Evolutionary conservation across 1,284 basidiomycete species (phyloP).

Genomic region (Puccinia triticina): DNA sequence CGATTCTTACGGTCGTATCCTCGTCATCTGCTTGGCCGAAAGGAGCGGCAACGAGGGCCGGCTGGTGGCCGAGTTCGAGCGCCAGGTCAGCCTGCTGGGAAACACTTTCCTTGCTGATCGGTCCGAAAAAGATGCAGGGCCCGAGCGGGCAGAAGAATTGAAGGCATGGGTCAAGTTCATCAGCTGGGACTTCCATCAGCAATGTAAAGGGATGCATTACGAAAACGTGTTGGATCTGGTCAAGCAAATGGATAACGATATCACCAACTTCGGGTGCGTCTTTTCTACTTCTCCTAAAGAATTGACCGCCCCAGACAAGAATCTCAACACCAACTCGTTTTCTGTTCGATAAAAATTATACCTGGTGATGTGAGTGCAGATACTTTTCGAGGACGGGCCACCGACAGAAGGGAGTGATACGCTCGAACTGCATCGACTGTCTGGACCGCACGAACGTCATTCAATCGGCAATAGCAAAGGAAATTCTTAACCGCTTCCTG

Average conservation of each 20-base stretch:
- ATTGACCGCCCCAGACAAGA: background rate
- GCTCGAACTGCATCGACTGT: slow-evolving; percentile 88
- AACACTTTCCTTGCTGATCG: background rate
- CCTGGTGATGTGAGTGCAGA: background rate
- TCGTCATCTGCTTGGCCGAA: slow-evolving; percentile 43
- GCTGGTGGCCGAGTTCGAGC: slow-evolving; percentile 36
- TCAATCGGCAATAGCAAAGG: slow-evolving; percentile 57
- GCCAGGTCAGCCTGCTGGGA: slow-evolving; percentile 7
- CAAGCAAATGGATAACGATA: slow-evolving; percentile 73
- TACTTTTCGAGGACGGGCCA: slow-evolving; percentile 18
- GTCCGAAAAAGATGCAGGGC: background rate
- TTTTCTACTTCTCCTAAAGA: background rate
- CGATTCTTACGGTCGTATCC: slow-evolving; percentile 22
- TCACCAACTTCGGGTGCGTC: slow-evolving; percentile 72
- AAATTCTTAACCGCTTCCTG: slow-evolving; percentile 54
- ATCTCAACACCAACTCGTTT: slow-evolving; percentile 53
- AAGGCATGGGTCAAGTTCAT: slow-evolving; percentile 77
- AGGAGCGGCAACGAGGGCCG: slow-evolving; percentile 40
- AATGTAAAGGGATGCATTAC: slow-evolving; percentile 94
- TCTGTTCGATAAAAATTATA: background rate
- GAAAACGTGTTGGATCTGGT: slow-evolving; percentile 79
- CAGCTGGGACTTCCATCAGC: slow-evolving; percentile 97
- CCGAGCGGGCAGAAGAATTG: slow-evolving; percentile 68
- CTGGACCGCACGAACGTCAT: slow-evolving; percentile 80
- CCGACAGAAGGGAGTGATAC: slow-evolving; percentile 53